These are phyloP conservation scores for Metschnikowia baotianmanensis DNA, from an alignment of 805 yeast species.

Conservation along the genomic window DNA sequence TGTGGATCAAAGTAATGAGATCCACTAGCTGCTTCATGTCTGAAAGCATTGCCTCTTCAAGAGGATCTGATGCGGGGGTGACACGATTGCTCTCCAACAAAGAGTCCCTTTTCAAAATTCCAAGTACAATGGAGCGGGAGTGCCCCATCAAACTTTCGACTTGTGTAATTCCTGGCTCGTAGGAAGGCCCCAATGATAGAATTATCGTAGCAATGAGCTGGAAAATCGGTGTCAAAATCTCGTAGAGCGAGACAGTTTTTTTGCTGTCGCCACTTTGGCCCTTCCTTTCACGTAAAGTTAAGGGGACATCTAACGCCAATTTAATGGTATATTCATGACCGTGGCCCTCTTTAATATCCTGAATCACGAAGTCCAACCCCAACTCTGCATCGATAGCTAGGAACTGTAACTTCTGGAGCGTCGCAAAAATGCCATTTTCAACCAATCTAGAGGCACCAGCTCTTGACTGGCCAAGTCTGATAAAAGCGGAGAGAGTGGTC, in stretches of 20 bases:
- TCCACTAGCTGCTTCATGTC: conserved; percentile 51
- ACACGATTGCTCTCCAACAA: conserved; percentile 25
- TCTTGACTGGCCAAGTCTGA: conserved; percentile 73
- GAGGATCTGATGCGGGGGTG: conserved; percentile 15
- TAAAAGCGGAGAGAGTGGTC: conserved; percentile 63
- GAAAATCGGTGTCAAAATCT: conserved; percentile 68
- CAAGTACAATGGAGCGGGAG: conserved; percentile 55
- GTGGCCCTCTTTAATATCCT: conserved; percentile 17
- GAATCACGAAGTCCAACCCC: conserved; percentile 56
- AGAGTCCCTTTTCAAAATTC: conserved; percentile 60
- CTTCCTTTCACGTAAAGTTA: conserved; percentile 27
- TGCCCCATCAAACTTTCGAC: conserved; percentile 50
- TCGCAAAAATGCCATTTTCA: conserved; percentile 68
- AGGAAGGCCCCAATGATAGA: conserved; percentile 75
- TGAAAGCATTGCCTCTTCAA: conserved; percentile 27
- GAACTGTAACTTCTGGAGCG: conserved; percentile 55
- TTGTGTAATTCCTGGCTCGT: conserved; percentile 53
- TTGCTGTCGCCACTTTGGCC: neutral
- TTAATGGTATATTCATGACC: conserved; percentile 28
- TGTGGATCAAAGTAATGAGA: conserved; percentile 15
- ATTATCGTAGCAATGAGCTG: conserved; percentile 67
- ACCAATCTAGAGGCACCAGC: conserved; percentile 74
- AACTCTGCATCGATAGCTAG: conserved; percentile 74
- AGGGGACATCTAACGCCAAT: conserved; percentile 52
- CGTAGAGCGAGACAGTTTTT: conserved; percentile 52